phyloP scores from a whole-genome alignment of 495 filamentous ascomycete species.

The Xylaria telfairii region DNA sequence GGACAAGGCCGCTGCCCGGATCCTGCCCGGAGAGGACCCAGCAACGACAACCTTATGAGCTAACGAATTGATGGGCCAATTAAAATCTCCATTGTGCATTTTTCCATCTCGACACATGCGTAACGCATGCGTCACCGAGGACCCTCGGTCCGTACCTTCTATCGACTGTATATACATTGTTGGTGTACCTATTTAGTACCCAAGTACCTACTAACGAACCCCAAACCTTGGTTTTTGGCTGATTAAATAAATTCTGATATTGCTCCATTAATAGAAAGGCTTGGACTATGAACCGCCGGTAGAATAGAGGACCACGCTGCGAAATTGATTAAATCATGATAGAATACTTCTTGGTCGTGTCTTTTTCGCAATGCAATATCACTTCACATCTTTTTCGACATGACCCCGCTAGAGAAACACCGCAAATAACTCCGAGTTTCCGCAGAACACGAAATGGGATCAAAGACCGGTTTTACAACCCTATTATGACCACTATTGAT shows the following conservation, averaged over 20 bases:
- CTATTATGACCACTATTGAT: not conserved
- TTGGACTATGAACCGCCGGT: not conserved
- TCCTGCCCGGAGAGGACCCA: no score
- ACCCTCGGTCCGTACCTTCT: not conserved
- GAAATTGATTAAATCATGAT: not conserved
- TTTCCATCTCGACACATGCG: not conserved
- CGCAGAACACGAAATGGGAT: not conserved
- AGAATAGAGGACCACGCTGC: not conserved
- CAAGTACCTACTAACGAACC: no score
- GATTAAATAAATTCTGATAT: not conserved
- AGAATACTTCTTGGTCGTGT: not conserved
- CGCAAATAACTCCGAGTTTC: not conserved
- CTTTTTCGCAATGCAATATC: not conserved
- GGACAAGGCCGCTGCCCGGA: not conserved
- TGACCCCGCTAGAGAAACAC: not conserved
- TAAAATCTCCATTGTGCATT: not conserved
- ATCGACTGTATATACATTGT: no score
- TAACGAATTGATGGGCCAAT: not conserved
- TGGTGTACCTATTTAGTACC: no score
- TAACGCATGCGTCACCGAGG: not conserved
- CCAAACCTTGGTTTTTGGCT: slow-evolving; percentile 3
- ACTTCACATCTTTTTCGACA: not conserved
- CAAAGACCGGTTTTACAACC: not conserved
- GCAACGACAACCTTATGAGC: no score
- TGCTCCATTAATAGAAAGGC: not conserved